These are phyloP conservation scores for Oryza glaberrima DNA, from an alignment of 176 grass and related monocot species.

Conservation along the genomic window DNA sequence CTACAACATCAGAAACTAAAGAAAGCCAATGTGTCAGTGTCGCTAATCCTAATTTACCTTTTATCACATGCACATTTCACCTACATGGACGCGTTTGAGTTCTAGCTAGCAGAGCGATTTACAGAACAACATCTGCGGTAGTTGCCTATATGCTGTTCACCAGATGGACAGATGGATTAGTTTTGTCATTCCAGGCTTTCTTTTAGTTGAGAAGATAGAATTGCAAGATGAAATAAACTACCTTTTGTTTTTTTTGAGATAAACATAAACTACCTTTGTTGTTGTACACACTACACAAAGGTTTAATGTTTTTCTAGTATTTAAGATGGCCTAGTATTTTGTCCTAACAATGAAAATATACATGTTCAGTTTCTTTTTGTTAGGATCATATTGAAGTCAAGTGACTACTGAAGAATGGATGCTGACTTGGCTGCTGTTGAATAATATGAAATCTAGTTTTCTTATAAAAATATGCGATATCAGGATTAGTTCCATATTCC, in stretches of 20 bases:
- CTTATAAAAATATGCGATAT: neutral
- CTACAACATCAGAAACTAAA: neutral
- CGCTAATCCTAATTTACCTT: neutral
- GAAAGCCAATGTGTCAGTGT: neutral
- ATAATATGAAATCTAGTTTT: neutral
- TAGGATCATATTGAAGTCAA: conserved; percentile 10
- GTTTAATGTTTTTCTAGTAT: neutral
- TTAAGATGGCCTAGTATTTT: conserved; percentile 12
- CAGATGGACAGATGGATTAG: neutral
- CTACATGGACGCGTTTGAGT: neutral
- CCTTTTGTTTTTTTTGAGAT: neutral
- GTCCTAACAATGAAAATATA: neutral
- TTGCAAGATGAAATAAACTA: conserved; percentile 17
- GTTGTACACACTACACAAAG: neutral
- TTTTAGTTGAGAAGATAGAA: conserved; percentile 1
- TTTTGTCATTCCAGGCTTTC: conserved; percentile 1
- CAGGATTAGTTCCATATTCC: neutral
- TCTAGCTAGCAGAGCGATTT: conserved; percentile 16
- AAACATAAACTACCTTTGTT: neutral
- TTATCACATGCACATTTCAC: neutral
- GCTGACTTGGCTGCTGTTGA: neutral
- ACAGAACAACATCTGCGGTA: neutral
- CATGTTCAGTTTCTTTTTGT: neutral
- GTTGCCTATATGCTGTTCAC: conserved; percentile 13
- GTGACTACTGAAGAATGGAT: neutral